A percentile compares a stretch with the other conserved stretches of the same genome.
Conservation (phyloP, 306 rosid species). For the Ceratonia siliqua region DNA sequence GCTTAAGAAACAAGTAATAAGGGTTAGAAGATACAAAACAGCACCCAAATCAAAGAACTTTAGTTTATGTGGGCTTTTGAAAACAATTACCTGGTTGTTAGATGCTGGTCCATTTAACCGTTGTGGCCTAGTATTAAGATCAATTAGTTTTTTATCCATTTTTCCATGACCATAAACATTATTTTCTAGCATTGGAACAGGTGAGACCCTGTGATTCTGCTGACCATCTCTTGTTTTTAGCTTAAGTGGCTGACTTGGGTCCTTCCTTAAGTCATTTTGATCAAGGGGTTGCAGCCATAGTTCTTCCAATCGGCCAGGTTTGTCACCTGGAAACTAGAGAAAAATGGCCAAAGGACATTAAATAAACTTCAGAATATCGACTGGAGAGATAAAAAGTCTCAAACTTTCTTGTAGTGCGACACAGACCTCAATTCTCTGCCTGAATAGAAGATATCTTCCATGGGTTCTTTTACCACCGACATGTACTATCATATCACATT, state of each 20-base stretch:
- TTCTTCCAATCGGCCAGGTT: conserved; percentile 42
- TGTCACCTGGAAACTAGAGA: conserved; percentile 58
- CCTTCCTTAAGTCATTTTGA: conserved; percentile 38
- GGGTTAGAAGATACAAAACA: not conserved
- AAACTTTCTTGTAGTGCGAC: conserved; percentile 13
- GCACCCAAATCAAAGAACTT: not conserved
- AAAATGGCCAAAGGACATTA: conserved; percentile 23
- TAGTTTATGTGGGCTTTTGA: not conserved
- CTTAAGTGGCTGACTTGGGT: conserved; percentile 36
- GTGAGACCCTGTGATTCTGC: conserved; percentile 38
- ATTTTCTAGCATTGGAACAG: conserved; percentile 40
- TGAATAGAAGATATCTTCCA: conserved; percentile 57
- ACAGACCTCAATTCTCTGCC: conserved; percentile 72
- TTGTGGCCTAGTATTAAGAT: conserved; percentile 53
- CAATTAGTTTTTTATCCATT: conserved; percentile 46
- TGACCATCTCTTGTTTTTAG: conserved; percentile 29
- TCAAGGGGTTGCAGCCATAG: conserved; percentile 39
- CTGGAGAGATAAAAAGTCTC: not conserved
- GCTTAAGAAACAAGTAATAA: not conserved
- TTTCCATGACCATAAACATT: conserved; percentile 36
- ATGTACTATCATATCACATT: conserved; percentile 75
- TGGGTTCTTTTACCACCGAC: conserved; percentile 83
- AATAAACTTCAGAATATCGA: conserved; percentile 18
- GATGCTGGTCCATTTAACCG: conserved; percentile 44
- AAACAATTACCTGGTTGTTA: conserved; percentile 45